Base-by-base conservation (phyloP, 495 filamentous ascomycete species). In the Lophiostoma macrostomum region DNA sequence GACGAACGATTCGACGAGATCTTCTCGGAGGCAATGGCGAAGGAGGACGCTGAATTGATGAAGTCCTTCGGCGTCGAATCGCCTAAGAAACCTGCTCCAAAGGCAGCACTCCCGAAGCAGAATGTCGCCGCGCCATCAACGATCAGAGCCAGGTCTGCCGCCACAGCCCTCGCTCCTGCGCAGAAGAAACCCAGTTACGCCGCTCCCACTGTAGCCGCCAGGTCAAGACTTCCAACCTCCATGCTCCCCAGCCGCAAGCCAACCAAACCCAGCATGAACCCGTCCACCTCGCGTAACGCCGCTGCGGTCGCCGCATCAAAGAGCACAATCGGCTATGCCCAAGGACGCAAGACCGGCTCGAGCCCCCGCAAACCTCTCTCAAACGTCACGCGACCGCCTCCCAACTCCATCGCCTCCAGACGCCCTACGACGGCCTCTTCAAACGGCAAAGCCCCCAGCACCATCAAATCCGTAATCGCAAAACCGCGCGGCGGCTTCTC, bases 291-390 rank as follows among this genome's bases (percentile, higher is more conserved):
- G 74, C 75, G 79, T 44, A 71, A 80, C 58, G 71, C 80, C 3
- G 81, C 83, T 5, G 85, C 86, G 16, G 75, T 73, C 5, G 75
- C 71, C n/a, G 79, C 76, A 10, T 91, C 90, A 11, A 79, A 80
- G 44, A 86, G 79, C 38, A 95, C 90, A 0, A 69, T 96, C 23
- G 90, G 90, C 5, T 91, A 90, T 64, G 82, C 80, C 43, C 87
- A 85, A 63, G 88, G 90, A 23, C 77, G 89, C 13, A 76, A 74
- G 13, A 77, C 83, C 12, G 84, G 84, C 6, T 70, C 73, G 8
- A 70, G 62, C 4, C 51, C 81, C 8, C 61, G 56, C 67, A 60
- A 62, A 30, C 69, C 64, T 5, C 59, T 64, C 13, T 54, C 60
- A 0, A 63, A 53, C 38, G 19, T 63, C 23, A 50, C 49, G n/a